Evolutionary conservation across 192 early-diverging fungal species (phyloP).

Genomic region (Pecoramyces ruminantium): DNA sequence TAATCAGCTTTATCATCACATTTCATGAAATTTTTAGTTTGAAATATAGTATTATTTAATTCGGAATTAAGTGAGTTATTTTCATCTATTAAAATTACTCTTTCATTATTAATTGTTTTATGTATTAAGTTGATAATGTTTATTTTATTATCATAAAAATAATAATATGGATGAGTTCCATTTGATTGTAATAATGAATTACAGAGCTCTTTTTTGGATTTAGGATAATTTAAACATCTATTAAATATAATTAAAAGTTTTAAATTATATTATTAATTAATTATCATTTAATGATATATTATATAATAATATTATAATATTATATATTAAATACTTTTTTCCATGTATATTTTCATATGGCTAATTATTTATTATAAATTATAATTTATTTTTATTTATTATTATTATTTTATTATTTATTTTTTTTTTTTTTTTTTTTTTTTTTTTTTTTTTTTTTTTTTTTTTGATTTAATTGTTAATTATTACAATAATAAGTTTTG

Average conservation of each 20-base stretch:
- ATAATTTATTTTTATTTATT: no score
- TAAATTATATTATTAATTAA: no score
- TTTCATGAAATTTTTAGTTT: neutral
- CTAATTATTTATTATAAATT: neutral
- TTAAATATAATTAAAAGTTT: neutral
- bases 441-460: no score
- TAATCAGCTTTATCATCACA: neutral
- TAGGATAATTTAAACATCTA: neutral
- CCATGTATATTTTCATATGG: neutral
- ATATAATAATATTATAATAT: no score
- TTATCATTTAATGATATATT: no score
- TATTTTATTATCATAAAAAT: neutral
- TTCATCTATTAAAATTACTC: neutral
- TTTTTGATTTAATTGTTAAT: no score
- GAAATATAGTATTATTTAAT: neutral
- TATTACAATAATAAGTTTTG: no score
- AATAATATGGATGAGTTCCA: neutral
- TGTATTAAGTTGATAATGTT: neutral
- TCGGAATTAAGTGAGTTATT: neutral
- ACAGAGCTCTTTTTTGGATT: neutral
- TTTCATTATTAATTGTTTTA: neutral
- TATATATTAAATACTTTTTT: neutral
- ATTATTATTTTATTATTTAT: no score
- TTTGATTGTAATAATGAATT: neutral
- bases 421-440: no score